phyloP scores from a whole-genome alignment of 306 rosid species.

The Cicer arietinum region DNA sequence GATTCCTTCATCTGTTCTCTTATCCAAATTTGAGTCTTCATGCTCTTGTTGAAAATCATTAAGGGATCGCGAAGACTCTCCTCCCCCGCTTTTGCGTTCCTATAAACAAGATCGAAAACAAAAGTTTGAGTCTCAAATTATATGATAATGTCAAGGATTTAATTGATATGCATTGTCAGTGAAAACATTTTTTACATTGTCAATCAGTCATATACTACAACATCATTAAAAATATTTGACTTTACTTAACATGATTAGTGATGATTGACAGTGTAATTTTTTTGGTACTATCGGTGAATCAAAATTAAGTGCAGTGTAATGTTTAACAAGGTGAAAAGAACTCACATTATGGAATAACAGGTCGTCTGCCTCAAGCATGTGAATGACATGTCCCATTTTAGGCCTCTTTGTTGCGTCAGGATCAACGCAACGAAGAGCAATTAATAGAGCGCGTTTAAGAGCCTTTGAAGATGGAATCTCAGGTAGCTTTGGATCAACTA shows the following conservation, averaged over 20 bases:
- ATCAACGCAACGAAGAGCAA: slow-evolving; percentile 91
- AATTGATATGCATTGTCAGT: not conserved
- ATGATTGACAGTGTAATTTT: not conserved
- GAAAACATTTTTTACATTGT: not conserved
- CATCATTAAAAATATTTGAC: not conserved
- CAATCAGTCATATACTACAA: not conserved
- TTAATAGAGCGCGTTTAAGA: slow-evolving; percentile 81
- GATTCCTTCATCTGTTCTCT: slow-evolving; percentile 59
- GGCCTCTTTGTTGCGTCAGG: slow-evolving; percentile 97
- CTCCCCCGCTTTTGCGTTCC: slow-evolving; percentile 66
- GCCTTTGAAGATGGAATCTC: slow-evolving; percentile 91
- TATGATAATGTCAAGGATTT: not conserved
- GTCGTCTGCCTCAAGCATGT: slow-evolving; percentile 98
- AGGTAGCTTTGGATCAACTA: slow-evolving; percentile 86
- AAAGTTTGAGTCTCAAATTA: not conserved
- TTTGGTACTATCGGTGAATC: not conserved
- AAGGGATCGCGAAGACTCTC: slow-evolving; percentile 59
- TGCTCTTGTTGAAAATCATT: slow-evolving; percentile 55
- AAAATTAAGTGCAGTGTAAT: not conserved
- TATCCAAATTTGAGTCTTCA: slow-evolving; percentile 49
- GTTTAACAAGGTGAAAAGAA: not conserved
- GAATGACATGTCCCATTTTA: slow-evolving; percentile 95
- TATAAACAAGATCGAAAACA: slow-evolving; percentile 36
- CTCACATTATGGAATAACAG: slow-evolving; percentile 69
- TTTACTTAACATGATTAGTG: not conserved